Evolutionary conservation across 2,329 filamentous ascomycete species (phyloP).

Genomic region (Fusarium sp.): DNA sequence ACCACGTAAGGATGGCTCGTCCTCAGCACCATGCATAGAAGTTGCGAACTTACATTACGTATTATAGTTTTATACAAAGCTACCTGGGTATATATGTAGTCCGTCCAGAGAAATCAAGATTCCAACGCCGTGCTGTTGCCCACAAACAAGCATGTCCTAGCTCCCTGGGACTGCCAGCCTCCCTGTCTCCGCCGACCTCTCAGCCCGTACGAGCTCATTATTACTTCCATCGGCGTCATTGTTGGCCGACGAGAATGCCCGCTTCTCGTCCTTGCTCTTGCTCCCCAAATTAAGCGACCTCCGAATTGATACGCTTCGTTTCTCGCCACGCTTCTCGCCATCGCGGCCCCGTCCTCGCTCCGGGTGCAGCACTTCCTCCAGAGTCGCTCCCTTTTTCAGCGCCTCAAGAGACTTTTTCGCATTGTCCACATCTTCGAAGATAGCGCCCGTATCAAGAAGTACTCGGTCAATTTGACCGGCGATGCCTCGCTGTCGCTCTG

Average conservation of each 20-base stretch:
- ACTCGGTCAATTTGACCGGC: conserved; percentile 54
- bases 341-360: conserved; percentile 32
- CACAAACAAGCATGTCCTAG: conserved; percentile 21
- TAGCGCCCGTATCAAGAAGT: conserved; percentile 48
- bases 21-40: conserved; percentile 11
- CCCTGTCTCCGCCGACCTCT: conserved; percentile 4
- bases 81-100: conserved; percentile 30
- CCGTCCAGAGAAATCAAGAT: conserved; percentile 23
- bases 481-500: conserved; percentile 57
- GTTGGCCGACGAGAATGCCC: conserved; percentile 21
- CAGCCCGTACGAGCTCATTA: neutral
- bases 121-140: conserved; percentile 31
- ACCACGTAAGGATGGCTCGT: conserved; percentile 25
- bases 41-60: conserved; percentile 37
- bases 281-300: conserved; percentile 37
- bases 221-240: conserved; percentile 3
- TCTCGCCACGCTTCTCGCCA: conserved; percentile 16
- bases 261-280: conserved; percentile 31
- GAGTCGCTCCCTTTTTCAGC: conserved; percentile 59
- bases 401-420: conserved; percentile 64
- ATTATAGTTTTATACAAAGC: conserved; percentile 27
- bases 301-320: conserved; percentile 39
- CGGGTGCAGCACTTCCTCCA: conserved; percentile 47
- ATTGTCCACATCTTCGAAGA: conserved; percentile 66
- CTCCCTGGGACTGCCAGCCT: conserved; percentile 27